These are phyloP conservation scores for Sporisorium scitamineum DNA, from an alignment of 1,284 basidiomycete species.

Conservation along the genomic window DNA sequence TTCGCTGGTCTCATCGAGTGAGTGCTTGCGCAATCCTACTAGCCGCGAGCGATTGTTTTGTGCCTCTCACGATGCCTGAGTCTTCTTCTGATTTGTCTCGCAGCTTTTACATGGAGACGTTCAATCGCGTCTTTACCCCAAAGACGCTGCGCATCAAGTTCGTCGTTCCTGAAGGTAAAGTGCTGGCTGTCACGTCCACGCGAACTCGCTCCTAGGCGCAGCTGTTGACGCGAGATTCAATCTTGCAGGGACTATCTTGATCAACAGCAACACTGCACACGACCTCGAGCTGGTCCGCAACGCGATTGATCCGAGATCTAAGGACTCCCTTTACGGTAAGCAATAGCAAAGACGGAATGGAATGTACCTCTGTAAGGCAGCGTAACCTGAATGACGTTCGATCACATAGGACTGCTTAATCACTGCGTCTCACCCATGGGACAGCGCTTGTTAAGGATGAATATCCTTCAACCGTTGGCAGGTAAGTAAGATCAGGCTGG, in stretches of 20 bases:
- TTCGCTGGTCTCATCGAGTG: constrained; percentile 84
- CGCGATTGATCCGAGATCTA: constrained; percentile 38
- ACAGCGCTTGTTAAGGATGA: constrained; percentile 80
- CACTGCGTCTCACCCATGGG: constrained; percentile 90
- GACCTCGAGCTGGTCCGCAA: constrained; percentile 83
- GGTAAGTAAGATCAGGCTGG: constrained; percentile 65
- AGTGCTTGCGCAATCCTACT: neutral
- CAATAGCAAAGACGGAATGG: neutral
- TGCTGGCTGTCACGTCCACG: neutral
- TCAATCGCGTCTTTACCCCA: constrained; percentile 75
- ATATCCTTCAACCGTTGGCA: constrained; percentile 84
- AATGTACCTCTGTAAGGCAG: too few species aligned
- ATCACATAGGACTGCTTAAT: constrained; percentile 73
- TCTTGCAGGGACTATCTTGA: constrained; percentile 80
- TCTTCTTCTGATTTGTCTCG: constrained; percentile 81
- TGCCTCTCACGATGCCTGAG: constrained; percentile 75
- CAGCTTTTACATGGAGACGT: constrained; percentile 80
- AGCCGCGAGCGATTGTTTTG: neutral
- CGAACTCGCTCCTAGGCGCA: neutral
- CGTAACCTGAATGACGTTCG: neutral
- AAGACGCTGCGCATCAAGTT: constrained; percentile 83
- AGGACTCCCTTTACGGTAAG: constrained; percentile 46
- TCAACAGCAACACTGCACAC: constrained; percentile 85
- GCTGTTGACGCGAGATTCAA: neutral
- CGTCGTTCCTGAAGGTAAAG: constrained; percentile 75